Percentiles rank a stretch among this genome's conserved stretches.
These are phyloP conservation scores for Pythium periplocum DNA, from an alignment of 352 stramenopile genomes.

Conservation along the genomic window DNA sequence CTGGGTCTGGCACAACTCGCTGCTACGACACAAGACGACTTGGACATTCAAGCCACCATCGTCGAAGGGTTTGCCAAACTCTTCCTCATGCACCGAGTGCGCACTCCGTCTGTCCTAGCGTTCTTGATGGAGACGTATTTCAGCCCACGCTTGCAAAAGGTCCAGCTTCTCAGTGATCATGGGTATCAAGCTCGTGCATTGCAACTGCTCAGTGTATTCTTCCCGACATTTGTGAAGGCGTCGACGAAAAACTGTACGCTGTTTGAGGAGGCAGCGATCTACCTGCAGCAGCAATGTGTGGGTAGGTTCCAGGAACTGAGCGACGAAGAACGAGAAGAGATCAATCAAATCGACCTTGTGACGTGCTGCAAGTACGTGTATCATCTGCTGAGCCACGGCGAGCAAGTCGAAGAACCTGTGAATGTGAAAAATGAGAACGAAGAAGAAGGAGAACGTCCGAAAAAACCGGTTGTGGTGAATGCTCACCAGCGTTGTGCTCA, in stretches of 20 bases:
- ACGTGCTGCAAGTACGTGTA: slow-evolving; percentile 56
- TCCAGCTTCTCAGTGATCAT: slow-evolving; percentile 47
- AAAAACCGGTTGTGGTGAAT: background rate
- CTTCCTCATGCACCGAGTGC: slow-evolving; percentile 67
- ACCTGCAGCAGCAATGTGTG: slow-evolving; percentile 58
- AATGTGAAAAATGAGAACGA: slow-evolving; percentile 19
- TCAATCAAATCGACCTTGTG: slow-evolving; percentile 34
- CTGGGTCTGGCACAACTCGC: slow-evolving; percentile 47
- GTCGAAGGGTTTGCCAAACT: slow-evolving; percentile 74
- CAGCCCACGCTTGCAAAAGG: slow-evolving; percentile 46
- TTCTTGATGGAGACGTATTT: slow-evolving; percentile 74
- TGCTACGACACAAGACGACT: slow-evolving; percentile 38
- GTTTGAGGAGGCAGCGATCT: slow-evolving; percentile 57
- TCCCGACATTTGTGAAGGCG: slow-evolving; percentile 54
- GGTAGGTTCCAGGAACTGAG: slow-evolving; percentile 31
- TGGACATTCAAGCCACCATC: slow-evolving; percentile 68
- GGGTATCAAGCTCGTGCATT: slow-evolving; percentile 59
- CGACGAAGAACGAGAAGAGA: slow-evolving; percentile 22
- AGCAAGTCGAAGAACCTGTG: slow-evolving; percentile 19
- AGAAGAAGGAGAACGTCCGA: slow-evolving; percentile 1
- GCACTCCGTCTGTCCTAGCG: slow-evolving; percentile 51
- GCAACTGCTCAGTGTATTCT: slow-evolving; percentile 74
- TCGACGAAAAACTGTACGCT: slow-evolving; percentile 50
- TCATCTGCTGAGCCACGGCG: slow-evolving; percentile 51
- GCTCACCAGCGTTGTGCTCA: slow-evolving; percentile 40